A percentile compares a stretch with the other conserved stretches of the same genome.
phyloP scores from a whole-genome alignment of 2,329 filamentous ascomycete genomes.

The Rutstroemia sp. region DNA sequence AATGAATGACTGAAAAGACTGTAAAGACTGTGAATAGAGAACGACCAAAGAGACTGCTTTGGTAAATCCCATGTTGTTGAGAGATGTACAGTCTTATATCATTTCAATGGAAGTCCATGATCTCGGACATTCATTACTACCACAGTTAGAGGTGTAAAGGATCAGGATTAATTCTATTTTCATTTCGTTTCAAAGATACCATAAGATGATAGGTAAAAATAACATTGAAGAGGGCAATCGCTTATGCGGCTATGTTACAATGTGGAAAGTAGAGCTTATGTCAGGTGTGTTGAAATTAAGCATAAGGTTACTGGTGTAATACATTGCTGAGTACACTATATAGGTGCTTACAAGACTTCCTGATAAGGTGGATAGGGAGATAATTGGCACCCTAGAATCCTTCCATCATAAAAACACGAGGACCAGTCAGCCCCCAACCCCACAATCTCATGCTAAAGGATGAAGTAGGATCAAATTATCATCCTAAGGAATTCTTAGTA shows the following conservation, averaged over 20 bases:
- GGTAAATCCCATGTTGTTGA: neutral
- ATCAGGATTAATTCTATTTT: conserved; percentile 2
- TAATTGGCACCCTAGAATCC: neutral
- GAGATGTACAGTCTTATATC: neutral
- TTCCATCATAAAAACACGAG: neutral
- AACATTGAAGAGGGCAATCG: neutral
- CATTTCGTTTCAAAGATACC: neutral
- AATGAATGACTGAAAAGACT: neutral
- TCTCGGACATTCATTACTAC: neutral
- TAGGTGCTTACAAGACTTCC: too few species aligned
- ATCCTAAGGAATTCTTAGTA: neutral
- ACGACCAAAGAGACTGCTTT: neutral
- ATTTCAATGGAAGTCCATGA: neutral
- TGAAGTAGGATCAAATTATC: neutral
- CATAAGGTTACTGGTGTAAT: too few species aligned
- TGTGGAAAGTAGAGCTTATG: neutral
- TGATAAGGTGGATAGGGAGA: too few species aligned
- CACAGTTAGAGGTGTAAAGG: neutral
- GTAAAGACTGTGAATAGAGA: neutral
- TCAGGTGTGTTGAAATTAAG: neutral
- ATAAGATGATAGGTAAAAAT: neutral
- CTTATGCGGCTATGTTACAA: too few species aligned
- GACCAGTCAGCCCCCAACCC: neutral
- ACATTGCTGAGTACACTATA: too few species aligned
- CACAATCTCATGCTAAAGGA: neutral